Evolutionary conservation across 108 stramenopile genomes (phyloP), one percentile per base, ranked within the genome.

Genomic region (Nannochloropsis salina): DNA sequence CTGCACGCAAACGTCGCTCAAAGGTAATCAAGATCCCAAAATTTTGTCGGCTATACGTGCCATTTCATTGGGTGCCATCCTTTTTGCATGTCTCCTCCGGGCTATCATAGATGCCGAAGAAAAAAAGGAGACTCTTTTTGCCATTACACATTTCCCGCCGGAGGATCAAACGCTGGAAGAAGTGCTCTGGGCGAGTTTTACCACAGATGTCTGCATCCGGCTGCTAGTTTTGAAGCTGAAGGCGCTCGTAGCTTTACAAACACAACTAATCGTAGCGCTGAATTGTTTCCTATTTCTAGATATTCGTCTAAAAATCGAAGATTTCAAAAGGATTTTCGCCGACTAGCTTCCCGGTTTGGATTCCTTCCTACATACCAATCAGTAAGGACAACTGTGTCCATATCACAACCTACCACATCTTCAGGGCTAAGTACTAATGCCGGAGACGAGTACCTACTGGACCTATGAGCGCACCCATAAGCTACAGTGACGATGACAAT

Each of bases 21-120:
- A 74, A n/a, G 61, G 61, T 20, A n/a, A 74, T n/a, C 61, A 74
- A n/a, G 4, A 74, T 74, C 61, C 2, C n/a, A 4, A 74, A 74
- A n/a, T 74, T 74, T n/a, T 74, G 61, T 74, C n/a, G 61, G 61
- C 61, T 74, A n/a, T 2, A 74, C n/a, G 20, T 74, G 5, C 20
- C 61, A 74, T 74, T 15, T 74, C n/a, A n/a, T n/a, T n/a, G n/a
- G n/a, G n/a, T n/a, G n/a, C 61, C 61, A 74, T 74, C 61, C n/a
- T 74, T n/a, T 74, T n/a, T 20, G 61, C 61, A 15, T 20, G 61
- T 2, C 61, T 74, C 5, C 61, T 74, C 61, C 61, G 61, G 2
- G 61, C 2, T 20, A 3, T n/a, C 15, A 74, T 74, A 74, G 61
- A n/a, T 2, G 61, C 20, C 61, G n/a, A n/a, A n/a, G 61, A 74